A percentile compares a stretch with the other conserved stretches of the same genome.
Evolutionary conservation across 352 stramenopile genomes (phyloP).

Genomic region (Phytopythium ostracodes): DNA sequence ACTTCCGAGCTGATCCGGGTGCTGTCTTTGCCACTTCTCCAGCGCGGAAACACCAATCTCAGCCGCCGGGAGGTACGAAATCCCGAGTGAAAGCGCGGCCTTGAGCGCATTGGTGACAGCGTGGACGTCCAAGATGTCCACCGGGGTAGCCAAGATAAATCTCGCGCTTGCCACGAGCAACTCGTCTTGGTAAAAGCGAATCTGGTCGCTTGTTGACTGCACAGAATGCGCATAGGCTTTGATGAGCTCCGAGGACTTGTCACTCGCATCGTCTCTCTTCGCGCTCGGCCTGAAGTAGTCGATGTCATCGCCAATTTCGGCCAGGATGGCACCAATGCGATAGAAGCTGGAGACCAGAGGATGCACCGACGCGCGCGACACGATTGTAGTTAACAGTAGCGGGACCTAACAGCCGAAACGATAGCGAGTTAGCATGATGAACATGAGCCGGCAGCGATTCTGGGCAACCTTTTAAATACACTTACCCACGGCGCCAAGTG

Average conservation of each 20-base stretch:
- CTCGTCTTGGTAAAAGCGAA: slow-evolving; percentile 77
- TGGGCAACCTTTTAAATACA: slow-evolving; percentile 5
- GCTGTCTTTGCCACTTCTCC: slow-evolving; percentile 45
- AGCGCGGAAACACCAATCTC: slow-evolving; percentile 49
- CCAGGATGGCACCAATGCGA: slow-evolving; percentile 45
- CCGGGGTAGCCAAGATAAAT: slow-evolving; percentile 56
- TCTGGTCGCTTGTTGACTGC: slow-evolving; percentile 32
- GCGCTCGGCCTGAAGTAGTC: slow-evolving; percentile 20
- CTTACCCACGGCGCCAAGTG: slow-evolving; percentile 47
- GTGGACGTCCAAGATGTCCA: slow-evolving; percentile 28
- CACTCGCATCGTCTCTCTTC: not conserved
- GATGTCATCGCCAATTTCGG: slow-evolving; percentile 18
- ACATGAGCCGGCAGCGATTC: not conserved
- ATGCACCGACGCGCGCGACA: slow-evolving; percentile 20
- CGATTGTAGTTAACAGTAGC: slow-evolving; percentile 27
- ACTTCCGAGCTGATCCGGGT: slow-evolving; percentile 21
- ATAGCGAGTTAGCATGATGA: slow-evolving; percentile 4
- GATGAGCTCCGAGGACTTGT: not conserved
- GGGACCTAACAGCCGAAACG: slow-evolving; percentile 21
- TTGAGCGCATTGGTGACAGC: slow-evolving; percentile 31
- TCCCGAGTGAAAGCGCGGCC: slow-evolving; percentile 53
- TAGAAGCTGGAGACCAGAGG: slow-evolving; percentile 65
- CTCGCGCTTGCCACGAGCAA: slow-evolving; percentile 53
- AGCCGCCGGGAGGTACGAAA: slow-evolving; percentile 57
- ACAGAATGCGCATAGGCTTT: slow-evolving; percentile 45